Percentiles rank a stretch among this genome's conserved stretches.
phyloP scores from a whole-genome alignment of 495 filamentous ascomycete species.

The Glonium stellatum region DNA sequence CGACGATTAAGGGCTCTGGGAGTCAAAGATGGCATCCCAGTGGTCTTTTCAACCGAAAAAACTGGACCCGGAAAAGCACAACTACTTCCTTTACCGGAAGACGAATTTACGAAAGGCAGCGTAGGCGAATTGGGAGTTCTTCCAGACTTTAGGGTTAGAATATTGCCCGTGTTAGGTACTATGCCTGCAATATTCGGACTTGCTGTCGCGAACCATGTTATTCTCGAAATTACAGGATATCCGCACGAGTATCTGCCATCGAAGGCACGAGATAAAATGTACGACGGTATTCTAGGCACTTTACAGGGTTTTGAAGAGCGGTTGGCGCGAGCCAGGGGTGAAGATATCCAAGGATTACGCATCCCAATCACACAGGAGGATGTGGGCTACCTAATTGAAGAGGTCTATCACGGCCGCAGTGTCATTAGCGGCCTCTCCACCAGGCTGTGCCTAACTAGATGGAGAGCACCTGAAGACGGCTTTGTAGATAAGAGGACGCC shows the following conservation, averaged over 20 bases:
- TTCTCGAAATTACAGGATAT: slow-evolving; percentile 78
- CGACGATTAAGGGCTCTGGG: slow-evolving; percentile 71
- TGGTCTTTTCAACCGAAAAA: slow-evolving; percentile 90
- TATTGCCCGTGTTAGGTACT: slow-evolving; percentile 88
- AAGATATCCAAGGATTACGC: slow-evolving; percentile 63
- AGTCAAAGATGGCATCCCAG: slow-evolving; percentile 76
- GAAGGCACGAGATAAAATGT: slow-evolving; percentile 85
- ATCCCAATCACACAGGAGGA: slow-evolving; percentile 72
- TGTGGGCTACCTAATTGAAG: slow-evolving; percentile 79
- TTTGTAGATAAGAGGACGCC: slow-evolving; percentile 33
- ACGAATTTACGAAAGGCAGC: slow-evolving; percentile 80
- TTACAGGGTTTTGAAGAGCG: slow-evolving; percentile 73
- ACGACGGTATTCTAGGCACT: slow-evolving; percentile 67
- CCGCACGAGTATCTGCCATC: slow-evolving; percentile 73
- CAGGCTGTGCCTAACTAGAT: slow-evolving; percentile 67
- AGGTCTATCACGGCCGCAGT: slow-evolving; percentile 80
- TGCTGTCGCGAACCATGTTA: slow-evolving; percentile 81
- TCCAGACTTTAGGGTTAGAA: slow-evolving; percentile 87
- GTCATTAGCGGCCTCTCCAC: slow-evolving; percentile 73
- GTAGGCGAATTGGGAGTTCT: slow-evolving; percentile 81
- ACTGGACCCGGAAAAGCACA: slow-evolving; percentile 86
- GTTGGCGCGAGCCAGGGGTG: slow-evolving; percentile 49
- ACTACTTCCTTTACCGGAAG: slow-evolving; percentile 76
- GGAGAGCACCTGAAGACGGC: slow-evolving; percentile 55
- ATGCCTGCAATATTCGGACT: slow-evolving; percentile 97